phyloP scores from a whole-genome alignment of 202 grass and related monocot species.

The Digitaria exilis region DNA sequence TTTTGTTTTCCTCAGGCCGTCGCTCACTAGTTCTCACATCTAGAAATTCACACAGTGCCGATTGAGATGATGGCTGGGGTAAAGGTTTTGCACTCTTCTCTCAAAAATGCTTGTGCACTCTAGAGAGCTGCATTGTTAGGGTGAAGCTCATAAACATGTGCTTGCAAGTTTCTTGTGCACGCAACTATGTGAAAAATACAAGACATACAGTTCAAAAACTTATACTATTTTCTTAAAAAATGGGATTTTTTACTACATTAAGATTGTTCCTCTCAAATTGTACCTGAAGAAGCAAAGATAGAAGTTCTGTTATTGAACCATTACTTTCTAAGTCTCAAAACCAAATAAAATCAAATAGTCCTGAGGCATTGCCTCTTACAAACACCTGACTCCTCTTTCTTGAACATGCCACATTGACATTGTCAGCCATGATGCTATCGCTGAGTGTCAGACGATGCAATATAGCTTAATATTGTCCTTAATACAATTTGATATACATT shows the following conservation, averaged over 20 bases:
- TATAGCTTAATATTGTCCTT: too few relatives aligned
- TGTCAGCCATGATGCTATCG: neutral
- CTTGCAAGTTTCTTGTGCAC: neutral
- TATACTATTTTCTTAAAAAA: slow-evolving; percentile 10
- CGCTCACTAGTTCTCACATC: neutral
- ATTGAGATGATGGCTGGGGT: neutral
- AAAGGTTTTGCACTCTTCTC: neutral
- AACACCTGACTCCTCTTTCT: slow-evolving; percentile 3
- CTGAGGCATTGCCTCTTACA: slow-evolving; percentile 6
- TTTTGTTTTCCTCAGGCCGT: neutral
- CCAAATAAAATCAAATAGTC: neutral
- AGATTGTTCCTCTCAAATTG: neutral
- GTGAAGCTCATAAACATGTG: neutral
- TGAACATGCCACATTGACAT: neutral
- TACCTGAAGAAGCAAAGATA: neutral
- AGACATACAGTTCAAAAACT: neutral
- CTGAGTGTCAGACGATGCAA: too few relatives aligned
- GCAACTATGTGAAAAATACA: slow-evolving; percentile 13
- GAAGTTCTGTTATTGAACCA: neutral
- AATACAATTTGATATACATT: neutral
- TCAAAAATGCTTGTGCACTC: neutral
- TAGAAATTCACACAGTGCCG: neutral
- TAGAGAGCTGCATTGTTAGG: neutral
- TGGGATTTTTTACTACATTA: neutral
- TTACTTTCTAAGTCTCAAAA: slow-evolving; percentile 19